Evolutionary conservation across 768 basidiomycete species (phyloP).

Genomic region (Tricholoma sp.): DNA sequence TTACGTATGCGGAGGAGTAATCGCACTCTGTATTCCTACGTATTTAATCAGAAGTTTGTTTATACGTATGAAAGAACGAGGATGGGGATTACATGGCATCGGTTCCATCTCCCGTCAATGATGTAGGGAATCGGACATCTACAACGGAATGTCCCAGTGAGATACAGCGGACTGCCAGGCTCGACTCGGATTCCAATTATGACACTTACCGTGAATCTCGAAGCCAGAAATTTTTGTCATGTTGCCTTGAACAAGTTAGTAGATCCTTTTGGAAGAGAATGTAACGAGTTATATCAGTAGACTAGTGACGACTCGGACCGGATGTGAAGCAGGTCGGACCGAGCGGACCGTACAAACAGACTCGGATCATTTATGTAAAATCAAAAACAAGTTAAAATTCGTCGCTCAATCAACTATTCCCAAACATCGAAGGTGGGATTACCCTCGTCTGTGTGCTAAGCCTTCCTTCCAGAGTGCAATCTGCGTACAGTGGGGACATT

Average conservation of each 20-base stretch:
- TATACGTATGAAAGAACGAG: neutral
- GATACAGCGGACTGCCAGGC: neutral
- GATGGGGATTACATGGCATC: conserved; percentile 74
- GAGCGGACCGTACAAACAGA: too few relatives aligned
- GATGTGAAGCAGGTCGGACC: too few relatives aligned
- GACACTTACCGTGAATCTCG: conserved; percentile 48
- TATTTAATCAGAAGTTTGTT: neutral
- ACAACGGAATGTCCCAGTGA: neutral
- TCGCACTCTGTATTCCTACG: conserved; percentile 93
- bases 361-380: too few relatives aligned
- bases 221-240: conserved; percentile 49
- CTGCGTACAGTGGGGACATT: neutral
- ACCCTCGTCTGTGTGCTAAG: neutral
- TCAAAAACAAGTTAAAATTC: too few relatives aligned
- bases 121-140: conserved; percentile 94
- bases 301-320: too few relatives aligned
- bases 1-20: conserved; percentile 90
- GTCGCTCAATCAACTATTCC: too few relatives aligned
- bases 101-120: conserved; percentile 84
- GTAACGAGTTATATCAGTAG: too few relatives aligned
- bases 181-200: too few relatives aligned
- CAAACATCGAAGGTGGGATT: neutral
- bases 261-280: too few relatives aligned
- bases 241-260: conserved; percentile 8
- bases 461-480: neutral